phyloP scores from a whole-genome alignment of 345 rosid genomes.

The Psidium friedrichsthalianum region DNA sequence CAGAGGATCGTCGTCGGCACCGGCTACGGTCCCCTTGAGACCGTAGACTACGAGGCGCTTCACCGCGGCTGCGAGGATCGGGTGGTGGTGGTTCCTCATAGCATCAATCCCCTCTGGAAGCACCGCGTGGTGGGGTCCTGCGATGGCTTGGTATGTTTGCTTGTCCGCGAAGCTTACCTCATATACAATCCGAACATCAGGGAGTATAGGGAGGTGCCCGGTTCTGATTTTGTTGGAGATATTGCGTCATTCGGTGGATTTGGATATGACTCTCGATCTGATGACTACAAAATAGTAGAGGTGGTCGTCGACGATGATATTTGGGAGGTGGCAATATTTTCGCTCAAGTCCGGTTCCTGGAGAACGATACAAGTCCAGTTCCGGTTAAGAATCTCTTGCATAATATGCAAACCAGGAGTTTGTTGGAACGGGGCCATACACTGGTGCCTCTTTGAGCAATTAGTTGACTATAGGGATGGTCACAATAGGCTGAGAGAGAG shows the following conservation, averaged over 20 bases:
- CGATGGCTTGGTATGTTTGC: slow-evolving; percentile 1
- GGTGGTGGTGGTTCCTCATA: background rate
- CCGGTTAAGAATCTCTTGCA: background rate
- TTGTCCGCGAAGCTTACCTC: background rate
- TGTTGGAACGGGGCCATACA: slow-evolving; percentile 3
- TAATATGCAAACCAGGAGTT: background rate
- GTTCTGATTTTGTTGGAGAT: background rate
- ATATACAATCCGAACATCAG: background rate
- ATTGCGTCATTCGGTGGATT: background rate
- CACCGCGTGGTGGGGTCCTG: background rate
- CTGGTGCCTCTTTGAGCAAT: background rate
- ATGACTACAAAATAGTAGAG: background rate
- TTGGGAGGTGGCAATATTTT: background rate
- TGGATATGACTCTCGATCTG: background rate
- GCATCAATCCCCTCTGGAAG: background rate
- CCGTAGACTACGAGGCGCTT: background rate
- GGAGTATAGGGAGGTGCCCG: background rate
- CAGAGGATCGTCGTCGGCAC: background rate
- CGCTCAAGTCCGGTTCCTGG: slow-evolving; percentile 1
- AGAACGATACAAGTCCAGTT: background rate
- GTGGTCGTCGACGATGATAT: background rate
- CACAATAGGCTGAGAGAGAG: background rate
- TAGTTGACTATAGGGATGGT: rapidly evolving
- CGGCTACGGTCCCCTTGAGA: background rate
- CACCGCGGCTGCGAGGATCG: background rate